Evolutionary conservation across 805 yeast genomes (phyloP), one percentile per base, ranked within the genome.

Genomic region (Candida oleophila): DNA sequence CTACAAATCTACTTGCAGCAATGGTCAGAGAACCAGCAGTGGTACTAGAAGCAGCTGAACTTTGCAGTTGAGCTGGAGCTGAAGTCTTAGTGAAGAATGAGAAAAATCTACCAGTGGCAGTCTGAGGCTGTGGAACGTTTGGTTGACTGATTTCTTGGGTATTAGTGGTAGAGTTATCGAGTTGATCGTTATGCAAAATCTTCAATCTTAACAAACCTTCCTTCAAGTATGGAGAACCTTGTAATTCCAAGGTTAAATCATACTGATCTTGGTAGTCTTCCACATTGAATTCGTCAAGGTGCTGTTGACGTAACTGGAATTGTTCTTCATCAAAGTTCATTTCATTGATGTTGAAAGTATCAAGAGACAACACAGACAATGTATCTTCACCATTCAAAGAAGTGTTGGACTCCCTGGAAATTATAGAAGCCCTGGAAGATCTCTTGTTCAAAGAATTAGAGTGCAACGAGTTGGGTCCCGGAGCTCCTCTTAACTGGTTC

Each of bases 171-270:
- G 50, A 41, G 42, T 55, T 55, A 53, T 71, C 76, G 20, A 63
- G 63, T 54, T 60, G 62, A 53, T 69, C 75, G 56, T 71, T 64
- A 50, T 69, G 63, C 45, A 61, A 52, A 22, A 69, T 62, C 48
- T 62, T 65, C 55, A 70, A 62, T 51, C 77, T 71, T 53, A 83
- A 68, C 33, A 86, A 56, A 1, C 94, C 92, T 64, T 86, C 92
- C 58, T 86, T 83, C 47, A 83, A 74, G 81, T 88, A 86, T 1
- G 94, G 92, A 0, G 91, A 82, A 1, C 92, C 92, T 44, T 76
- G 75, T 40, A 81, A 68, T 56, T 83, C 90, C 47, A 85, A 68
- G 34, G 78, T 78, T 52, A 78, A 72, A 61, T 85, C 89, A 48
- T 73, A 76, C 28, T 74, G 74, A 52, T 70, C 78, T 52, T 72